Evolutionary conservation across 2,329 filamentous ascomycete genomes (phyloP).

Genomic region (Allantophomopsis cytisporea): DNA sequence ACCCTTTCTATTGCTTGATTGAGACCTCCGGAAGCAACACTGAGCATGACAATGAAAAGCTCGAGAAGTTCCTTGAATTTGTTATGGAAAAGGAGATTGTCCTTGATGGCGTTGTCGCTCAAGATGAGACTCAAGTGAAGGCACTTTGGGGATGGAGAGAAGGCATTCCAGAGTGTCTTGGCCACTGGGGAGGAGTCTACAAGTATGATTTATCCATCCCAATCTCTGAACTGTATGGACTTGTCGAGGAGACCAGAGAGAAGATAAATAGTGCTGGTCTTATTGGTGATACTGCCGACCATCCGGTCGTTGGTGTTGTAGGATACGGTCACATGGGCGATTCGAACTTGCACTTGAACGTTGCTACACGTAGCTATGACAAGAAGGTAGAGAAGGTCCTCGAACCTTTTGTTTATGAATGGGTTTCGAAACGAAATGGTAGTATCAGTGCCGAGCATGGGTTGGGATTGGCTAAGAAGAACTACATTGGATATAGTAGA

Average conservation of each 20-base stretch:
- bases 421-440: slow-evolving; percentile 76
- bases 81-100: slow-evolving; percentile 85
- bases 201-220: slow-evolving; percentile 98
- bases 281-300: slow-evolving; percentile 59
- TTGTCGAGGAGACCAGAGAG: slow-evolving; percentile 75
- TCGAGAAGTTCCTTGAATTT: slow-evolving; percentile 79
- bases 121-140: slow-evolving; percentile 82
- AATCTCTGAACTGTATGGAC: slow-evolving; percentile 68
- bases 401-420: slow-evolving; percentile 96
- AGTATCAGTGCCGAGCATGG: slow-evolving; percentile 97
- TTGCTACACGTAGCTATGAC: slow-evolving; percentile 71
- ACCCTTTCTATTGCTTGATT: slow-evolving; percentile 93
- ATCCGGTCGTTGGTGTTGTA: slow-evolving; percentile 78
- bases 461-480: slow-evolving; percentile 87
- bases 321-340: slow-evolving; percentile 99
- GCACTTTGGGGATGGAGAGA: slow-evolving; percentile 88
- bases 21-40: slow-evolving; percentile 92
- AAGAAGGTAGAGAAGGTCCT: slow-evolving; percentile 75
- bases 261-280: slow-evolving; percentile 63
- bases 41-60: slow-evolving; percentile 87
- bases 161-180: slow-evolving; percentile 78
- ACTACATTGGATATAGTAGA: slow-evolving; percentile 85
- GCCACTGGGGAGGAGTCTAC: slow-evolving; percentile 89
- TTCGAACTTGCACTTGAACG: slow-evolving; percentile 86
- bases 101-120: slow-evolving; percentile 77